Base-by-base conservation (phyloP, 148 eudicot species). In the Limonium bicolor region DNA sequence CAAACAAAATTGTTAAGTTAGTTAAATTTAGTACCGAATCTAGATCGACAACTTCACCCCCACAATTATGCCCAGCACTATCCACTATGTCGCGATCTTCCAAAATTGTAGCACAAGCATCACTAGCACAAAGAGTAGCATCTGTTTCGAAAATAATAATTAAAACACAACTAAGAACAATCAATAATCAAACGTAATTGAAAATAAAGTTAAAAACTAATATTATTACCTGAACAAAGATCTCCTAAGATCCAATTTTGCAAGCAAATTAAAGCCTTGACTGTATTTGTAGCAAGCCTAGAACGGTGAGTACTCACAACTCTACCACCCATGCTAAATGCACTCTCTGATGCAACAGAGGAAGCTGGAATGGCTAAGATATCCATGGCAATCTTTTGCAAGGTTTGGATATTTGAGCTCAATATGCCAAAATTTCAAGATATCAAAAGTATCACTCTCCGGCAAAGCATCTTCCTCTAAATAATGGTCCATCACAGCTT, bases 291-390 rank as follows among this genome's bases (percentile, higher is more conserved):
- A 22, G 34, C 19, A 24, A 50, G 41, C 11, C 17, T 21, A 50
- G 54, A 50, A 12, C 13, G 54, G 18, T 47, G 51, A 6, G 32
- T 1, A 36, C 32, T 50, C 15, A 35, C n/a, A 4, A 36, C 0
- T 35, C 22, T 14, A 18, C 36, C 47, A 18, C 45, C 25, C 34
- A 2, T 11, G 22, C 44, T 51, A 51, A 37, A 51, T 12, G 44
- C 55, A 51, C 44, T 51, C 20, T 37, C 44, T 7, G 7, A 50
- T n/a, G 54, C 54, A 34, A 50, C 41, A 2, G 31, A 33, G n/a
- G 42, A 50, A 20, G 31, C 34, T 1, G 34, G 33, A 7, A 51
- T 36, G 15, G 16, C 44, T 20, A 36, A 20, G 13, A 51, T 37
- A 7, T 50, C 44, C 27, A 4, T 50, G 26, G 54, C 43, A 36